Percentiles rank a stretch among this genome's conserved stretches.
These are phyloP conservation scores for Medicago arabica DNA, from an alignment of 306 rosid genomes.

Conservation along the genomic window DNA sequence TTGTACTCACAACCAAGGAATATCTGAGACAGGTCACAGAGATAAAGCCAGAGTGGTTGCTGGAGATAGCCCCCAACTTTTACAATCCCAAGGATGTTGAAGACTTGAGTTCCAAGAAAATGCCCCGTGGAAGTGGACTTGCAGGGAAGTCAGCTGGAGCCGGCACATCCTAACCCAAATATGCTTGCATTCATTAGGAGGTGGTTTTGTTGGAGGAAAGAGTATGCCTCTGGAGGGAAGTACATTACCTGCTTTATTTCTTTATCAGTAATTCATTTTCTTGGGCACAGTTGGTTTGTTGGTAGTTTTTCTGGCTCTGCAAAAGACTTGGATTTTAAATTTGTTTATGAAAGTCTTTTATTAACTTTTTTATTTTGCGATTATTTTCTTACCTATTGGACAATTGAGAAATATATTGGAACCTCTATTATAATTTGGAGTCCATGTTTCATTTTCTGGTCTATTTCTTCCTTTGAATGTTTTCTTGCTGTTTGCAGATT, in stretches of 20 bases:
- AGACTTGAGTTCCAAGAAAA: conserved; percentile 43
- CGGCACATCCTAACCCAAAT: too few relatives aligned
- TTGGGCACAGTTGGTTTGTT: too few relatives aligned
- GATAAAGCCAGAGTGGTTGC: conserved; percentile 89
- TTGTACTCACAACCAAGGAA: conserved; percentile 88
- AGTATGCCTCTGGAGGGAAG: too few relatives aligned
- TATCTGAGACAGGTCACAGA: conserved; percentile 94
- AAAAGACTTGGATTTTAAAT: neutral
- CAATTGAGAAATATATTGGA: too few relatives aligned
- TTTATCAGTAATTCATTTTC: too few relatives aligned
- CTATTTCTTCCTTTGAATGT: conserved; percentile 6
- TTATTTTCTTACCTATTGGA: too few relatives aligned
- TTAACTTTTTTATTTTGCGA: neutral
- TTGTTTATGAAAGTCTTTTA: neutral
- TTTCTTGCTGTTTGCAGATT: neutral
- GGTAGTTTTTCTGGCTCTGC: neutral
- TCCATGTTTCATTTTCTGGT: neutral
- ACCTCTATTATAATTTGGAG: too few relatives aligned
- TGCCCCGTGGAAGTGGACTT: conserved; percentile 18
- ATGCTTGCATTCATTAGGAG: too few relatives aligned
- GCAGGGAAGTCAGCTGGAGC: neutral
- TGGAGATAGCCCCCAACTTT: conserved; percentile 93
- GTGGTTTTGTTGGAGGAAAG: neutral
- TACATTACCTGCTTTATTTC: too few relatives aligned
- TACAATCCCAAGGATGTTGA: conserved; percentile 91